Conservation (phyloP, 306 rosid genomes). For the Quercus ilex region DNA sequence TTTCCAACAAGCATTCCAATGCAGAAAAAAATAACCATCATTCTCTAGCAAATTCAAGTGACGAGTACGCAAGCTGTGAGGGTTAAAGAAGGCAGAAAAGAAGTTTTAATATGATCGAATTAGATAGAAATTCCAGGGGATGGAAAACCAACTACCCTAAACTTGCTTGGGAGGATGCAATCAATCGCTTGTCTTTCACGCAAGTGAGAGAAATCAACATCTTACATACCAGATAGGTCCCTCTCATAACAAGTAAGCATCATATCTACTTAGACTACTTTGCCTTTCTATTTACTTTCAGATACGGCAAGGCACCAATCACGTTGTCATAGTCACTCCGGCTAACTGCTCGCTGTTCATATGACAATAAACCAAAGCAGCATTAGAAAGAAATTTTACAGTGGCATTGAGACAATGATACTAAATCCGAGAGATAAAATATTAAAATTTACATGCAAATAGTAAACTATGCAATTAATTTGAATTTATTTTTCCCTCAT, state of each 20-base stretch:
- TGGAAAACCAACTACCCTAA: constrained; percentile 12
- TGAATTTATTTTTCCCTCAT: neutral
- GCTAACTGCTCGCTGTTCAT: constrained; percentile 55
- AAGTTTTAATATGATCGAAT: neutral
- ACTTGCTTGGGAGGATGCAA: constrained; percentile 20
- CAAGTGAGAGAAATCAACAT: constrained; percentile 7
- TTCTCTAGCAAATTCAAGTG: neutral
- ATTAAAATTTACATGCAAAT: neutral
- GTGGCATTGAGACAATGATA: neutral
- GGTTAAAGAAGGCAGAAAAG: neutral
- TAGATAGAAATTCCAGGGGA: constrained; percentile 4
- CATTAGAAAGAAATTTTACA: constrained; percentile 20
- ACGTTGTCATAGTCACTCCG: constrained; percentile 94
- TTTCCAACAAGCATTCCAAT: neutral
- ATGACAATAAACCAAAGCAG: constrained; percentile 15
- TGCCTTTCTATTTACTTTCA: constrained; percentile 81
- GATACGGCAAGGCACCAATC: constrained; percentile 78
- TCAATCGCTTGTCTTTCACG: neutral
- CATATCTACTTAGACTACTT: constrained; percentile 40
- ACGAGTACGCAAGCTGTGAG: neutral
- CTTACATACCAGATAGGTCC: constrained; percentile 18
- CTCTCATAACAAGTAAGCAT: neutral
- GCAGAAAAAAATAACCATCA: neutral
- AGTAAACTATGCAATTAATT: too few species aligned
- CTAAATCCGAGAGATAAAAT: neutral